Percentiles rank a stretch among this genome's conserved stretches.
phyloP scores from a whole-genome alignment of 2,329 filamentous ascomycete genomes.

The Cryoendolithus antarcticus region DNA sequence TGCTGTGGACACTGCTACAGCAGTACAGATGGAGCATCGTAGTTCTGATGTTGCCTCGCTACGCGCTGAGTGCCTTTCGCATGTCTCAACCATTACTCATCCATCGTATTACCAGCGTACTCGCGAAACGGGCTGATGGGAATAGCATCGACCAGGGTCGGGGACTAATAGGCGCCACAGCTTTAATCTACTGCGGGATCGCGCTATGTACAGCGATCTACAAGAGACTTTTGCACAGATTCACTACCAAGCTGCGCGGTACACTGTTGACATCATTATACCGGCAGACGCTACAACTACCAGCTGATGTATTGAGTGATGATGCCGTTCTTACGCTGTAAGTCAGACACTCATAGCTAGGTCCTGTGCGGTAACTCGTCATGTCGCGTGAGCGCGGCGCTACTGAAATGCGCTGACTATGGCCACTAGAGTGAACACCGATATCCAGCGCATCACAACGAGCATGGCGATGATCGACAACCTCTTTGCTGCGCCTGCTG shows the following conservation, averaged over 20 bases:
- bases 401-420: too few species aligned
- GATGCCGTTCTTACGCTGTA: constrained; percentile 7
- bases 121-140: not conserved
- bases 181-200: constrained; percentile 10
- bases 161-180: constrained; percentile 2
- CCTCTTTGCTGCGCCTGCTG: constrained; percentile 11
- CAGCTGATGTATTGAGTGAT: constrained; percentile 5
- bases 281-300: constrained; percentile 4
- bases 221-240: constrained; percentile 8
- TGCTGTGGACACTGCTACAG: not conserved
- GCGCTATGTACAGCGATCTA: constrained; percentile 9
- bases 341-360: not conserved
- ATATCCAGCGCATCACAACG: constrained; percentile 8
- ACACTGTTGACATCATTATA: constrained; percentile 8
- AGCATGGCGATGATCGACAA: constrained; percentile 7
- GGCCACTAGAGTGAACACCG: constrained; percentile 6
- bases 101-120: not conserved
- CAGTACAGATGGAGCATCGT: not conserved
- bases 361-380: not conserved
- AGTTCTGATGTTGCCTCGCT: constrained; percentile 1
- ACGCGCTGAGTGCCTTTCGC: not conserved
- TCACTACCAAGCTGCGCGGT: constrained; percentile 10
- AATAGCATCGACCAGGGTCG: not conserved
- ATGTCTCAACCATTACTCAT: constrained; percentile 1
- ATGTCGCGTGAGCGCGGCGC: too few species aligned